phyloP scores from a whole-genome alignment of 192 early-diverging fungal genomes.

The Linnemannia exigua region DNA sequence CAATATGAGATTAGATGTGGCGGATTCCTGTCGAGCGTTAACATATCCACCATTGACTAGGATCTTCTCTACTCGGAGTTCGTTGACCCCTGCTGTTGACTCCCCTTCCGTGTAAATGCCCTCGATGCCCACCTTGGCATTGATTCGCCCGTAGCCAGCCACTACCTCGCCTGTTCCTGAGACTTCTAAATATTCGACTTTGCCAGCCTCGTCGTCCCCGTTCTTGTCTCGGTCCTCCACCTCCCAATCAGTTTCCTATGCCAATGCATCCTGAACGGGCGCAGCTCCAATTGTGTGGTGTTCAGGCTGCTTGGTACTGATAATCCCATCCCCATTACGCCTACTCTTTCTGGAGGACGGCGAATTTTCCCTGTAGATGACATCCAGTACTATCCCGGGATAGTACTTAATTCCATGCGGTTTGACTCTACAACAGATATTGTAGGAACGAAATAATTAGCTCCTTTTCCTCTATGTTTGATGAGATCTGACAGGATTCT shows the following conservation, averaged over 20 bases:
- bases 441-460: neutral
- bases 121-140: too few species aligned
- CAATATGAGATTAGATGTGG: too few species aligned
- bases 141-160: neutral
- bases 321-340: neutral
- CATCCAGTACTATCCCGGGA: constrained; percentile 29
- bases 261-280: neutral
- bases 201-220: neutral
- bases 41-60: too few species aligned
- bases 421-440: constrained; percentile 11
- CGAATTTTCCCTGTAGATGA: constrained; percentile 18
- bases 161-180: neutral
- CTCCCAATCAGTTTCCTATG: neutral
- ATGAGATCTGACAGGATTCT: too few species aligned
- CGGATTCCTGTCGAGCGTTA: too few species aligned
- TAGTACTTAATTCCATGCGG: constrained; percentile 49
- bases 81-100: too few species aligned
- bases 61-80: too few species aligned
- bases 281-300: neutral
- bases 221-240: neutral
- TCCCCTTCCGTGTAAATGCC: too few species aligned
- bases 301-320: neutral
- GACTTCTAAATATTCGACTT: too few species aligned
- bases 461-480: too few species aligned
- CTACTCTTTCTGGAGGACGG: neutral